Evolutionary conservation across 768 basidiomycete genomes (phyloP).

Genomic region (Termitomyces sp.): DNA sequence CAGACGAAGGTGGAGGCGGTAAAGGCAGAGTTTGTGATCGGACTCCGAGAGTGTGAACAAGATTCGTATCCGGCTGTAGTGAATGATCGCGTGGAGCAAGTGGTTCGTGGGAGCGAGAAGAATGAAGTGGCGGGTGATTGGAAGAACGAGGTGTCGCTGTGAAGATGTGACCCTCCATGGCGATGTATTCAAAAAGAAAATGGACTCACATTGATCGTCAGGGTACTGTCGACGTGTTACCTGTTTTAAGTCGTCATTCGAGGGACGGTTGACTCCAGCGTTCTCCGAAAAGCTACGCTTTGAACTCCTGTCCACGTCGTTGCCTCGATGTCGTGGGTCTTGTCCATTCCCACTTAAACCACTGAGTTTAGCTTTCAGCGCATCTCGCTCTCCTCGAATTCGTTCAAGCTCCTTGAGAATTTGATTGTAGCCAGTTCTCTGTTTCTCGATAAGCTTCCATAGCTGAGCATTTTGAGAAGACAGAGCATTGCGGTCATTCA

Average conservation of each 20-base stretch:
- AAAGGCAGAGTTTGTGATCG: constrained; percentile 16
- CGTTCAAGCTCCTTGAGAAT: constrained; percentile 84
- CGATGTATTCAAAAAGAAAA: constrained; percentile 3
- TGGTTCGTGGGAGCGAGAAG: constrained; percentile 39
- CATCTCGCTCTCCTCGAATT: constrained; percentile 75
- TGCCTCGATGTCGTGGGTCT: constrained; percentile 25
- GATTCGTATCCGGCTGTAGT: constrained; percentile 18
- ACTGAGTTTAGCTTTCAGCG: constrained; percentile 47
- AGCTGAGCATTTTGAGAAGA: constrained; percentile 84
- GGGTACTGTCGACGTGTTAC: constrained; percentile 26
- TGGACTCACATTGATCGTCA: constrained; percentile 33
- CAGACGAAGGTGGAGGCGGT: constrained; percentile 20
- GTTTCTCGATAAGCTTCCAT: constrained; percentile 95
- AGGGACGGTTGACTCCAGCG: constrained; percentile 6
- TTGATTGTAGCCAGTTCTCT: constrained; percentile 74
- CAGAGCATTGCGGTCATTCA: constrained; percentile 77
- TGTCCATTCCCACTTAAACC: constrained; percentile 20
- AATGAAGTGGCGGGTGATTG: constrained; percentile 26
- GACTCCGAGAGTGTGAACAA: constrained; percentile 10
- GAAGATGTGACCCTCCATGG: constrained; percentile 9
- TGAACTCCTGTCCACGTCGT: constrained; percentile 14
- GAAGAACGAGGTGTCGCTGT: constrained; percentile 25
- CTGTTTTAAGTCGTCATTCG: constrained; percentile 11
- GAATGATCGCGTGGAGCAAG: constrained; percentile 22
- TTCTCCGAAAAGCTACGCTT: constrained; percentile 27